Percentiles rank a stretch among this genome's conserved stretches.
phyloP scores from a whole-genome alignment of 257 asterid genomes.

The Handroanthus guayacan region DNA sequence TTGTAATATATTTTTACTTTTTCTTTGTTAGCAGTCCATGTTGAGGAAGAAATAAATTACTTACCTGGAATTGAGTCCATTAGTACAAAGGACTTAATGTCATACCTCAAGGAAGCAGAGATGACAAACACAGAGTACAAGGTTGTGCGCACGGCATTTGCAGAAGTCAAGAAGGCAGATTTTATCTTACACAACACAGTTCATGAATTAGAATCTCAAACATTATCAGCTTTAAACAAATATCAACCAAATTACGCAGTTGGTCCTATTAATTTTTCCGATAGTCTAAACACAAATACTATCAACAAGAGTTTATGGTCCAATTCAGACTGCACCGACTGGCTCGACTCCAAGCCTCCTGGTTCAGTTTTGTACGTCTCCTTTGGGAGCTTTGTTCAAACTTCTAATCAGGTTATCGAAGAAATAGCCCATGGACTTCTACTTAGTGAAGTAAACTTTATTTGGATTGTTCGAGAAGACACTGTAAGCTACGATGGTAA shows the following conservation, averaged over 20 bases:
- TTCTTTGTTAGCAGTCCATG: slow-evolving; percentile 34
- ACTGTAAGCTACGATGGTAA: slow-evolving; percentile 28
- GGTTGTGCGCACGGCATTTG: slow-evolving; percentile 37
- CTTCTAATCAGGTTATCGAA: slow-evolving; percentile 37
- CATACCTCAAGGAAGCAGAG: slow-evolving; percentile 44
- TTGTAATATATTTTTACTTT: background rate
- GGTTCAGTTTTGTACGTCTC: slow-evolving; percentile 67
- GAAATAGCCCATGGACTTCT: slow-evolving; percentile 60
- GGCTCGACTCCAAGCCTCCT: slow-evolving; percentile 56
- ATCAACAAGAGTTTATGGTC: slow-evolving; percentile 50
- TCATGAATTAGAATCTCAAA: slow-evolving; percentile 57
- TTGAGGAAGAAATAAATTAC: slow-evolving; percentile 51
- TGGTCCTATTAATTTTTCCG: slow-evolving; percentile 56
- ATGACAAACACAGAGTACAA: slow-evolving; percentile 15
- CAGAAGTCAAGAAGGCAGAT: slow-evolving; percentile 54
- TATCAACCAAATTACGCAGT: slow-evolving; percentile 51
- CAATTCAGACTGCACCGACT: slow-evolving; percentile 50
- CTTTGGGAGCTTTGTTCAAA: slow-evolving; percentile 56
- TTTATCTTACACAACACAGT: slow-evolving; percentile 64
- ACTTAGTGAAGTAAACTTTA: slow-evolving; percentile 55
- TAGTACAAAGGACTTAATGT: slow-evolving; percentile 50
- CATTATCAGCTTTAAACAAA: slow-evolving; percentile 46
- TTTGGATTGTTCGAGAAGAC: slow-evolving; percentile 71
- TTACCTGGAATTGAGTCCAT: slow-evolving; percentile 59
- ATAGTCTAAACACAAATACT: background rate